Percentiles rank a stretch among this genome's conserved stretches.
Conservation (phyloP, 164 flowering plant species). For the Vitis amurensis region DNA sequence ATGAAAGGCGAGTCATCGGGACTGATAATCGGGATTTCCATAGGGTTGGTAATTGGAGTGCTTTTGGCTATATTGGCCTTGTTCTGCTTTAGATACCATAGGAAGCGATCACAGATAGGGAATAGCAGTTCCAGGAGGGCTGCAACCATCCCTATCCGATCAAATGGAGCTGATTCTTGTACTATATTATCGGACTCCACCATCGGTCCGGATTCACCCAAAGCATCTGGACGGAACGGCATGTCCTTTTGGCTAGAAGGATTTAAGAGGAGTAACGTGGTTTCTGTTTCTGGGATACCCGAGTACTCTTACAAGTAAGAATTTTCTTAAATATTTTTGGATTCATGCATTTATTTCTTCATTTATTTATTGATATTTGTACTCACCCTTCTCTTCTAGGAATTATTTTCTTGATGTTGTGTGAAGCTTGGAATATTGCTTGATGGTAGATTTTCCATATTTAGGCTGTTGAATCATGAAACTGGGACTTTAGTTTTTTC, state of each 20-base stretch:
- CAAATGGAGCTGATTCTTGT: constrained; percentile 74
- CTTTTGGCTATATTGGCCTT: constrained; percentile 66
- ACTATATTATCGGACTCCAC: constrained; percentile 82
- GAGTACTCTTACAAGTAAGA: constrained; percentile 87
- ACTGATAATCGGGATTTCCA: constrained; percentile 81
- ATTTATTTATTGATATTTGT: neutral
- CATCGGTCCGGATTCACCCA: constrained; percentile 81
- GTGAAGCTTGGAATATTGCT: neutral
- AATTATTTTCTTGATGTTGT: neutral
- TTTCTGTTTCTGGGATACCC: constrained; percentile 82
- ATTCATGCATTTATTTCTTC: neutral
- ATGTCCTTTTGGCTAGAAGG: constrained; percentile 74
- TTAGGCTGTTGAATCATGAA: too few relatives aligned
- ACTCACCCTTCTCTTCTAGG: too few relatives aligned
- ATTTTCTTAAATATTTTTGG: neutral
- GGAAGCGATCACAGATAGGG: constrained; percentile 77
- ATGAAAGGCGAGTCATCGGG: constrained; percentile 78
- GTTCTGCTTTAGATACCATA: constrained; percentile 67
- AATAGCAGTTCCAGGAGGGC: constrained; percentile 87
- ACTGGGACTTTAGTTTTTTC: too few relatives aligned
- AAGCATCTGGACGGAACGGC: constrained; percentile 39
- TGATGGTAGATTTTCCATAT: too few relatives aligned
- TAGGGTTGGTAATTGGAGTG: constrained; percentile 88
- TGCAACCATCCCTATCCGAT: constrained; percentile 71
- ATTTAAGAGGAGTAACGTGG: constrained; percentile 54